Conservation (phyloP, 805 yeast species). For the Yamadazyma endophytica region DNA sequence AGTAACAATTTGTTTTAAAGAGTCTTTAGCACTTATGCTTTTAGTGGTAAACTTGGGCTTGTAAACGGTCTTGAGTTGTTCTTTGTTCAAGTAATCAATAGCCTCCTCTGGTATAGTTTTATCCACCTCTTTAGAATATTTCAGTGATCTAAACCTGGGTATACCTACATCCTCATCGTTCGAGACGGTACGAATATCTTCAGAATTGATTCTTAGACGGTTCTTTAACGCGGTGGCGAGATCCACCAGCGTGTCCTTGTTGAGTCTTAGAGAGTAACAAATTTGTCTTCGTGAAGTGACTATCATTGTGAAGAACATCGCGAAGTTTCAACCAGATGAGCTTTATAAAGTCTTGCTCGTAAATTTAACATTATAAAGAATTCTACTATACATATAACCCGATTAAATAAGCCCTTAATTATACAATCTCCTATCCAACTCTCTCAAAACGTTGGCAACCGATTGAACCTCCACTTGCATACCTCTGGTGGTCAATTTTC, state of each 20-base stretch:
- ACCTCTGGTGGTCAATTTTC: slow-evolving; percentile 73
- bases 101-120: slow-evolving; percentile 2
- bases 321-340: no score
- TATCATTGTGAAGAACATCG: no score
- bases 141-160: background rate
- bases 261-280: no score
- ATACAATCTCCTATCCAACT: slow-evolving; percentile 66
- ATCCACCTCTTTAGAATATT: slow-evolving; percentile 3
- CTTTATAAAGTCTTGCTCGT: no score
- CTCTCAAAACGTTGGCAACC: slow-evolving; percentile 80
- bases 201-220: slow-evolving; percentile 4
- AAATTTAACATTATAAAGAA: no score
- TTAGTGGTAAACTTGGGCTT: slow-evolving; percentile 1
- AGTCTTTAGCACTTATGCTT: slow-evolving; percentile 3
- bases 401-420: no score
- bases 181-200: slow-evolving; percentile 3
- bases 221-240: slow-evolving; percentile 6
- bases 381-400: no score
- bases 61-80: background rate
- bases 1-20: slow-evolving; percentile 10
- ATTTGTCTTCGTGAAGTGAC: no score
- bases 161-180: slow-evolving; percentile 5
- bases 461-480: slow-evolving; percentile 91
- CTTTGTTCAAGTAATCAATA: background rate
- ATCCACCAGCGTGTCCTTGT: slow-evolving; percentile 9